Percentiles rank a stretch among this genome's conserved stretches.
Conservation (phyloP, 257 asterid genomes). For the Solanum medicagineum region DNA sequence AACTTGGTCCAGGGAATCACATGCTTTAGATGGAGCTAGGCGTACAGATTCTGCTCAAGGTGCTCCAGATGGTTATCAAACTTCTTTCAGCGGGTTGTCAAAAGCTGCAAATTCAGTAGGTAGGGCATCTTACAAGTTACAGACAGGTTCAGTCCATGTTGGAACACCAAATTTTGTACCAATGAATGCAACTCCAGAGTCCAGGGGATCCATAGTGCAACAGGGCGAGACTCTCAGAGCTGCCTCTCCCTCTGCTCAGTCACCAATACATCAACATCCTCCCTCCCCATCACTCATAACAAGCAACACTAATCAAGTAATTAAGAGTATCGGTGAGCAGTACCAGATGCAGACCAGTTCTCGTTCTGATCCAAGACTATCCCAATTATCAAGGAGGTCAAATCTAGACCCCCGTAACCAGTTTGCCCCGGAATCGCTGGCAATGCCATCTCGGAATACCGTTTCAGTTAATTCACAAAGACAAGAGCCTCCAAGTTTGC, state of each 20-base stretch:
- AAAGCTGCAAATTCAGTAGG: conserved; percentile 17
- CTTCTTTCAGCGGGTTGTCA: conserved; percentile 26
- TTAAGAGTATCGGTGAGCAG: conserved; percentile 30
- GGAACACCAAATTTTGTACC: conserved; percentile 30
- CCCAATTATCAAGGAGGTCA: conserved; percentile 26
- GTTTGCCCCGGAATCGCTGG: conserved; percentile 25
- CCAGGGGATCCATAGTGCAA: not conserved
- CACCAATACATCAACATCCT: conserved; percentile 30
- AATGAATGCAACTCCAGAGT: conserved; percentile 18
- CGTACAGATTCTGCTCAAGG: conserved; percentile 21
- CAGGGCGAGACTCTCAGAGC: conserved; percentile 19
- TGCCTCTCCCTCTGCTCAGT: conserved; percentile 30
- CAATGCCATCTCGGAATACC: conserved; percentile 18
- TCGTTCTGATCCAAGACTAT: conserved; percentile 61
- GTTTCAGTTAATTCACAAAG: conserved; percentile 22
- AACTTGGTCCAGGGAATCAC: conserved; percentile 21
- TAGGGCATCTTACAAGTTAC: conserved; percentile 31
- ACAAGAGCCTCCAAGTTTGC: conserved; percentile 18
- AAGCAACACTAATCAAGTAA: conserved; percentile 16
- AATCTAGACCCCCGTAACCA: conserved; percentile 18
- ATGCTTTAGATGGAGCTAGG: conserved; percentile 20
- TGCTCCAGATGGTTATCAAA: conserved; percentile 32
- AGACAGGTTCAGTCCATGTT: conserved; percentile 21
- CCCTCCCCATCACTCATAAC: conserved; percentile 24
- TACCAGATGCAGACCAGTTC: conserved; percentile 27